Conservation (phyloP, 306 rosid genomes). For the Phaseolus lunatus region DNA sequence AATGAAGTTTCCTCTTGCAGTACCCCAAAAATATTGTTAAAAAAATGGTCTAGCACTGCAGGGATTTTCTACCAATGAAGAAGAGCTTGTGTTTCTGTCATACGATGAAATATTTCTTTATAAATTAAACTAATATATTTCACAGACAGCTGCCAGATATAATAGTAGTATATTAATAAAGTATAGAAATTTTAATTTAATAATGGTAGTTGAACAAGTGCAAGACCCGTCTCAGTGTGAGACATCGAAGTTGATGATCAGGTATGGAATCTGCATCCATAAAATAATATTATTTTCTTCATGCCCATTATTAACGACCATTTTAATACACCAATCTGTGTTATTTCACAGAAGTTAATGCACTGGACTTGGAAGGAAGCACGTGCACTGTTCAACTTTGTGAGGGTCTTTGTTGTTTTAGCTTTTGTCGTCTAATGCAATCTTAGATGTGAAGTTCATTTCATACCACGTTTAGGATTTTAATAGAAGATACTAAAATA, state of each 20-base stretch:
- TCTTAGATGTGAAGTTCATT: conserved; percentile 54
- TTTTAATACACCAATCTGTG: conserved; percentile 34
- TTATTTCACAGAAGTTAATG: conserved; percentile 49
- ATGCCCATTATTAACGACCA: conserved; percentile 35
- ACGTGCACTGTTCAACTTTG: conserved; percentile 66
- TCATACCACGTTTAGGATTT: too few species aligned
- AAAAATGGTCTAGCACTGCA: conserved; percentile 13
- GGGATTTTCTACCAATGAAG: conserved; percentile 41
- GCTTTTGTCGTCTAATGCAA: conserved; percentile 74
- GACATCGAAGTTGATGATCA: conserved; percentile 45
- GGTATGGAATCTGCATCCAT: conserved; percentile 51
- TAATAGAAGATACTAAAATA: too few species aligned
- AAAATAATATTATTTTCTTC: conserved; percentile 11
- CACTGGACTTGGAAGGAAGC: conserved; percentile 55
- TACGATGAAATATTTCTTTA: background rate
- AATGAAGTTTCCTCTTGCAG: conserved; percentile 41
- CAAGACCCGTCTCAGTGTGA: conserved; percentile 25
- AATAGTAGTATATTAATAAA: background rate
- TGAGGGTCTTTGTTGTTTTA: conserved; percentile 45
- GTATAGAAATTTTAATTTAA: too few species aligned
- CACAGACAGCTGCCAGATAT: conserved; percentile 23
- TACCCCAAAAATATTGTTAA: conserved; percentile 37
- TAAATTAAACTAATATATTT: background rate
- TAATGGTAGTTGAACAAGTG: background rate
- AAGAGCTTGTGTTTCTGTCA: conserved; percentile 10